Percentiles rank a stretch among this genome's conserved stretches.
These are phyloP conservation scores for Globisporangium rhizosaccharum DNA, from an alignment of 352 stramenopile genomes.

Conservation along the genomic window DNA sequence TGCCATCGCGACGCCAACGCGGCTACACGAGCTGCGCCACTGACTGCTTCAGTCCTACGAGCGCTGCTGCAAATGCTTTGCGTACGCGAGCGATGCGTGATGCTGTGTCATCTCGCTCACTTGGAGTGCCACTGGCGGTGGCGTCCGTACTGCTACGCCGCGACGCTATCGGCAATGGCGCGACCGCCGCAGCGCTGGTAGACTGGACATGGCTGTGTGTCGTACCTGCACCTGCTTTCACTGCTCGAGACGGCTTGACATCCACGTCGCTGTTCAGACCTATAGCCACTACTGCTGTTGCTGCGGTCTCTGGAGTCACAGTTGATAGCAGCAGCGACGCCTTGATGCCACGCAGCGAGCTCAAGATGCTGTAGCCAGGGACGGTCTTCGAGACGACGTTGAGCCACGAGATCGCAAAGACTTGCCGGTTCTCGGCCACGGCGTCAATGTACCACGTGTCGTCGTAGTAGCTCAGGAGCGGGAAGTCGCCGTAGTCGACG, in stretches of 20 bases:
- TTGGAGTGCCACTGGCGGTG: too few species aligned
- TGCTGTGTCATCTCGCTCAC: too few species aligned
- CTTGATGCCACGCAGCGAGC: constrained; percentile 1
- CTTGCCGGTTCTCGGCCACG: constrained; percentile 1
- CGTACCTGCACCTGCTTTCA: too few species aligned
- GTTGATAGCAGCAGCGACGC: not conserved
- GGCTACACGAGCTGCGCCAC: constrained; percentile 1
- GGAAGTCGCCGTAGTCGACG: not conserved
- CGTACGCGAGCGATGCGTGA: too few species aligned
- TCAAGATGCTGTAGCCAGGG: constrained; percentile 7
- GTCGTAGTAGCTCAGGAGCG: constrained; percentile 4
- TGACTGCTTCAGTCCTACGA: not conserved
- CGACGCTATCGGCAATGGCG: too few species aligned
- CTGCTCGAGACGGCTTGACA: too few species aligned
- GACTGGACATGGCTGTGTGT: too few species aligned
- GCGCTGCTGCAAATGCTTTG: too few species aligned
- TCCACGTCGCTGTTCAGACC: not conserved
- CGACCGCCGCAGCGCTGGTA: too few species aligned
- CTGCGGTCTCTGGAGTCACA: not conserved
- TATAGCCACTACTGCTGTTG: too few species aligned
- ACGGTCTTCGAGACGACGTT: constrained; percentile 8
- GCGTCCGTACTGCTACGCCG: too few species aligned
- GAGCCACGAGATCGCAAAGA: constrained; percentile 4
- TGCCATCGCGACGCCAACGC: constrained; percentile 2
- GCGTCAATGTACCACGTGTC: constrained; percentile 7